These are phyloP conservation scores for Elongisporangium undulatum DNA, from an alignment of 352 stramenopile species.

Conservation along the genomic window DNA sequence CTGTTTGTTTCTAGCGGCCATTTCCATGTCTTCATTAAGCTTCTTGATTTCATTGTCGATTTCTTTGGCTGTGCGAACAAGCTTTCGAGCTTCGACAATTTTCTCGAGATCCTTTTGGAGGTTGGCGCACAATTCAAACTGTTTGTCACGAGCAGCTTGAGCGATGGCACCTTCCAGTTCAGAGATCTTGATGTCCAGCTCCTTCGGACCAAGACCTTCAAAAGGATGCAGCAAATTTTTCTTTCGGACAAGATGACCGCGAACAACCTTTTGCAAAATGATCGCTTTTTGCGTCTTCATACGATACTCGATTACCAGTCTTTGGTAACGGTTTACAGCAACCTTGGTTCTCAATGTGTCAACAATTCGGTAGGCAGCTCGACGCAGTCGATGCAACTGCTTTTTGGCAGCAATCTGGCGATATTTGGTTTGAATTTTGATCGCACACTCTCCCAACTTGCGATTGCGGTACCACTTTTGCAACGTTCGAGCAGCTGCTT, in stretches of 20 bases:
- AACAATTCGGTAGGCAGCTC: conserved; percentile 58
- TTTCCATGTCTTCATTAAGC: conserved; percentile 76
- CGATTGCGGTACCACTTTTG: conserved; percentile 83
- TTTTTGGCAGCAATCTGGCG: conserved; percentile 67
- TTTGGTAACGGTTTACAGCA: conserved; percentile 59
- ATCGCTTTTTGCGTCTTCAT: conserved; percentile 45
- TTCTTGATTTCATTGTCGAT: conserved; percentile 77
- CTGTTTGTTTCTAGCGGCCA: conserved; percentile 66
- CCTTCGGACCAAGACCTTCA: conserved; percentile 68
- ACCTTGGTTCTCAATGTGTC: conserved; percentile 54
- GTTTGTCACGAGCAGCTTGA: conserved; percentile 71
- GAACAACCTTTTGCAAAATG: conserved; percentile 68
- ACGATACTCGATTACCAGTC: conserved; percentile 43
- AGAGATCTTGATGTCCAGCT: conserved; percentile 71
- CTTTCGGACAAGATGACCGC: conserved; percentile 70
- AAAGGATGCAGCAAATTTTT: conserved; percentile 76
- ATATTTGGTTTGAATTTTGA: conserved; percentile 70
- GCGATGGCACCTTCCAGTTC: conserved; percentile 76
- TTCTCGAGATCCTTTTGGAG: conserved; percentile 83
- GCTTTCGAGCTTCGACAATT: conserved; percentile 75
- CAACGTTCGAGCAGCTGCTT: conserved; percentile 74
- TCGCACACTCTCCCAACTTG: conserved; percentile 42
- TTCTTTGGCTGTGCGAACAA: conserved; percentile 84
- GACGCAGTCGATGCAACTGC: conserved; percentile 39
- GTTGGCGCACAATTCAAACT: conserved; percentile 82